Evolutionary conservation across 2,329 filamentous ascomycete species (phyloP).

Genomic region (Thelonectria olida): DNA sequence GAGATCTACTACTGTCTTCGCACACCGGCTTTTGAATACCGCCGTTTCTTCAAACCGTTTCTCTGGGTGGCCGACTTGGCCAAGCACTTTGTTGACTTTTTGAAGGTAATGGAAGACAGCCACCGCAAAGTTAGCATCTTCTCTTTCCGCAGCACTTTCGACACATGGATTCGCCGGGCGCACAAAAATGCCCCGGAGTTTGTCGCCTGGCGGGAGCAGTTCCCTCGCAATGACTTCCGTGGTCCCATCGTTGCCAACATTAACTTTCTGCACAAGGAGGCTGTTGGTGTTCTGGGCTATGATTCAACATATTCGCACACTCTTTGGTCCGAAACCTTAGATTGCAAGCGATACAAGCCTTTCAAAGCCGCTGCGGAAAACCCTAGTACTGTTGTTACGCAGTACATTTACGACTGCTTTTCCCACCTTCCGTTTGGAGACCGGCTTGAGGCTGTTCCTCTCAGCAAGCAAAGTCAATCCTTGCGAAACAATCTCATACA

Average conservation of each 20-base stretch:
- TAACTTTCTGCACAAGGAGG: conserved; percentile 73
- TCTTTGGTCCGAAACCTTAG: conserved; percentile 64
- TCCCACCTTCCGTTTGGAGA: conserved; percentile 67
- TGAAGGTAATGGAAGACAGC: conserved; percentile 49
- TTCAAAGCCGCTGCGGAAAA: conserved; percentile 19
- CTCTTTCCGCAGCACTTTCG: conserved; percentile 68
- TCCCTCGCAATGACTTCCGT: conserved; percentile 68
- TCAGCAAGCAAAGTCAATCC: conserved; percentile 37
- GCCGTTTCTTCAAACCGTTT: conserved; percentile 69
- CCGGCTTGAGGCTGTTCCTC: conserved; percentile 53
- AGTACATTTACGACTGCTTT: conserved; percentile 73
- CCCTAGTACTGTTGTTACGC: conserved; percentile 71
- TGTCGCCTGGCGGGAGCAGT: conserved; percentile 61
- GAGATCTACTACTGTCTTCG: conserved; percentile 72
- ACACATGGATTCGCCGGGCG: conserved; percentile 59
- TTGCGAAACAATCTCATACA: conserved; percentile 42
- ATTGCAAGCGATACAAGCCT: conserved; percentile 47
- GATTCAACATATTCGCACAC: conserved; percentile 47
- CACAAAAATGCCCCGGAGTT: conserved; percentile 58
- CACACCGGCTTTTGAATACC: conserved; percentile 67
- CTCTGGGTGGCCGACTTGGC: conserved; percentile 75
- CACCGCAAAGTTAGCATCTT: conserved; percentile 55
- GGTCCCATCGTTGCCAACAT: conserved; percentile 66
- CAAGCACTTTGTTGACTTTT: conserved; percentile 78
- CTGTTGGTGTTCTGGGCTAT: conserved; percentile 56